These are phyloP conservation scores for Pichia californica DNA, from an alignment of 805 yeast species.

Conservation along the genomic window DNA sequence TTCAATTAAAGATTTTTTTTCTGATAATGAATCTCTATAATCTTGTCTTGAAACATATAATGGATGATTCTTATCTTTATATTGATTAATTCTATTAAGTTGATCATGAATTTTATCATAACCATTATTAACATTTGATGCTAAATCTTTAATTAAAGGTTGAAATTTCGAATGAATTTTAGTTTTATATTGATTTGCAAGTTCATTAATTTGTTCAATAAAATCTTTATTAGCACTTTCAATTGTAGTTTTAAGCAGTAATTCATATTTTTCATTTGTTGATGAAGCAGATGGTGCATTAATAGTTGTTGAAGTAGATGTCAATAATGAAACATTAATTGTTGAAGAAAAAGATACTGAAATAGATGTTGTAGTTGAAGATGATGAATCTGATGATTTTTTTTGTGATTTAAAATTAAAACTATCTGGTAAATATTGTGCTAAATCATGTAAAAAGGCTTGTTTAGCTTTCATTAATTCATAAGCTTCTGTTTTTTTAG, in stretches of 20 bases:
- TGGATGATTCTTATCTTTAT: conserved; percentile 9
- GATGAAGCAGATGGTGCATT: conserved; percentile 20
- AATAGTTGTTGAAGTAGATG: background rate
- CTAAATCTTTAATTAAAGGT: conserved; percentile 29
- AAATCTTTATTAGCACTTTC: conserved; percentile 35
- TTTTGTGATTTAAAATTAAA: conserved; percentile 14
- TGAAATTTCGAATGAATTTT: conserved; percentile 28
- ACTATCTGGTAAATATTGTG: background rate
- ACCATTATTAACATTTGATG: conserved; percentile 22
- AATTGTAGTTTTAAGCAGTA: conserved; percentile 32
- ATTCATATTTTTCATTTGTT: conserved; percentile 23
- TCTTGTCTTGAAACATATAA: conserved; percentile 39
- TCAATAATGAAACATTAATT: conserved; percentile 8
- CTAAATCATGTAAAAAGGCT: conserved; percentile 20
- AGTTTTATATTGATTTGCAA: conserved; percentile 24
- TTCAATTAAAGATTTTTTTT: conserved; percentile 27
- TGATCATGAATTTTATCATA: conserved; percentile 24
- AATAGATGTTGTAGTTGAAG: background rate
- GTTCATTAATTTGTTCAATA: conserved; percentile 28
- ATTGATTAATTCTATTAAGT: conserved; percentile 22
- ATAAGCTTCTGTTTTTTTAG: conserved; percentile 23
- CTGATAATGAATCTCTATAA: conserved; percentile 37
- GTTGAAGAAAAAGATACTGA: background rate
- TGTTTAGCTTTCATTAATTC: conserved; percentile 26
- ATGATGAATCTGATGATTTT: conserved; percentile 10